phyloP scores from a whole-genome alignment of 257 asterid genomes.

The Coffea eugenioides region DNA sequence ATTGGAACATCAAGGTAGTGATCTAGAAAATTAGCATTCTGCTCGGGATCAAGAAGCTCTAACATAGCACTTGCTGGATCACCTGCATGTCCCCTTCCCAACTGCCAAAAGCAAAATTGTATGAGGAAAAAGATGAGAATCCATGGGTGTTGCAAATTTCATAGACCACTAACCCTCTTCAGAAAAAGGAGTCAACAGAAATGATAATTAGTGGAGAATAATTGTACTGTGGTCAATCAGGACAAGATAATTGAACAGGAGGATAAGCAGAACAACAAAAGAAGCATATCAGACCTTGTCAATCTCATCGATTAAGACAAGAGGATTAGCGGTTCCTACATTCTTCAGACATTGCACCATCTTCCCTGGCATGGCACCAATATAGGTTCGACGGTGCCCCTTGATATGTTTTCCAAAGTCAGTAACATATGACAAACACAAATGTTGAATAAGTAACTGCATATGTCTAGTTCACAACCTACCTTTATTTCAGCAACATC shows the following conservation, averaged over 20 bases:
- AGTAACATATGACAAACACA: conserved; percentile 2
- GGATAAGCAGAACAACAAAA: background rate
- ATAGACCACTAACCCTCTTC: background rate
- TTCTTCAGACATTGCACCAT: conserved; percentile 95
- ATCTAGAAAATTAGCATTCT: conserved; percentile 96
- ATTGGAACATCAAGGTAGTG: conserved; percentile 98
- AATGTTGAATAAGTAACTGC: background rate
- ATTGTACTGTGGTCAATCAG: background rate
- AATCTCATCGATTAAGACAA: conserved; percentile 96
- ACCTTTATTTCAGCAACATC: conserved; percentile 99
- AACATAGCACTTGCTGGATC: conserved; percentile 99
- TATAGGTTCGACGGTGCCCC: conserved; percentile 99
- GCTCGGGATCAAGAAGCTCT: conserved; percentile 99
- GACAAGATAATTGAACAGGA: background rate
- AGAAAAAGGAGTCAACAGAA: too few species aligned
- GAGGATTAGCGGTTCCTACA: conserved; percentile 98
- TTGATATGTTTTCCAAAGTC: conserved; percentile 31
- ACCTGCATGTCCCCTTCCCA: conserved; percentile 98
- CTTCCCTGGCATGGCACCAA: conserved; percentile 99
- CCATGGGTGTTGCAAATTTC: background rate
- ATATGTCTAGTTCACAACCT: conserved; percentile 11
- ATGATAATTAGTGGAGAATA: background rate
- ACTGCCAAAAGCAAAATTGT: conserved; percentile 48
- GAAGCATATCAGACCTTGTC: conserved; percentile 69
- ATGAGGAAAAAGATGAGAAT: background rate